Evolutionary conservation across 305 asterid species (phyloP), one percentile per base, ranked within the genome.

Genomic region (Monarda citriodora): DNA sequence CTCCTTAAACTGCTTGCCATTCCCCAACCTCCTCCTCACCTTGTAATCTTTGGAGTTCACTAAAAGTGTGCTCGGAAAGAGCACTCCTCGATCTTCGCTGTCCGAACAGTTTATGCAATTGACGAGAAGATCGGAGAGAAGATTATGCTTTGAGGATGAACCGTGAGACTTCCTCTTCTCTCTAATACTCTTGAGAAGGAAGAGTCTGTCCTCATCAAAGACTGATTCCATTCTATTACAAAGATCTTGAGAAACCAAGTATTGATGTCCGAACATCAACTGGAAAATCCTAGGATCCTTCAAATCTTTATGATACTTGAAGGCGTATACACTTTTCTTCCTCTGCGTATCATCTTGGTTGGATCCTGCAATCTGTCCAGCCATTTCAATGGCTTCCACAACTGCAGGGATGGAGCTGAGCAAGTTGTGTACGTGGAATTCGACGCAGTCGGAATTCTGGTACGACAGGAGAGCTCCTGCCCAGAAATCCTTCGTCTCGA

Each of bases 371-470:
- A 87, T 80, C 58, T 85, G 96, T 22, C 89, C 97, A 0, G 91
- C 95, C 75, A 83, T 76, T 57, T 93, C 99, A 13, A 87, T 85
- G 11, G 96, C 86, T 53, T 93, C 99, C 9, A 93, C 71, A 21
- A 69, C 95, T 11, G 83, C 59, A 14, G 96, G 84, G 15, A 87
- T 46, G 59, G 67, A 67, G 54, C 64, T 38, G 37, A 89, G 80
- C 71, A 89, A 66, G 71, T 87, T 87, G 71, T 93, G 95, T 17
- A 87, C 36, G 63, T 85, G 94, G 64, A 93, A 77, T 34, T 89
- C 94, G 5, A 87, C 64, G 40, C 96, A 93, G 31, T 89, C 94
- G 7, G 77, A 53, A 26, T 83, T 89, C 22, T 81, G 89, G 21
- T 76, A 74, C 14, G 87, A 72, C 1, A 52, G 13, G 37, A 93